Percentiles rank a stretch among this genome's conserved stretches.
Conservation (phyloP, 1,139 yeast species). For the Suhomyces coccinellae region DNA sequence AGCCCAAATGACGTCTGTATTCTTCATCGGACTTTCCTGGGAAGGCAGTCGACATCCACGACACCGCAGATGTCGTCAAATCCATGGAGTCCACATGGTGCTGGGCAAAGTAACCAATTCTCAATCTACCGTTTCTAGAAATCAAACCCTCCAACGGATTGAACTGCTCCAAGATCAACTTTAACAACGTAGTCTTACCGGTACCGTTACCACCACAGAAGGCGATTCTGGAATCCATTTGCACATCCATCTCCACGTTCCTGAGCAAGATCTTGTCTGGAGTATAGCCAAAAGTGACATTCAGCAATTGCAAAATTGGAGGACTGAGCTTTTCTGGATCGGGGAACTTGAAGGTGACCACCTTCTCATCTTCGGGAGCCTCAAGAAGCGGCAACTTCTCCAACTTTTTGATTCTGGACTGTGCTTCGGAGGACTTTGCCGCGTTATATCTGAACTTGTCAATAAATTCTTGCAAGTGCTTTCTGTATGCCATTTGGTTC, state of each 20-base stretch:
- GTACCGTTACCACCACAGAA: slow-evolving; percentile 99
- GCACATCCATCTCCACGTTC: slow-evolving; percentile 86
- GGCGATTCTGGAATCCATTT: slow-evolving; percentile 92
- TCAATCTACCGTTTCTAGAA: slow-evolving; percentile 76
- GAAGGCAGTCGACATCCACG: slow-evolving; percentile 86
- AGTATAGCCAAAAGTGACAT: slow-evolving; percentile 81
- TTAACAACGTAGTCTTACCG: slow-evolving; percentile 94
- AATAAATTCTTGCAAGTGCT: slow-evolving; percentile 89
- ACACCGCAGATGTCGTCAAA: slow-evolving; percentile 79
- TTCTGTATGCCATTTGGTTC: slow-evolving; percentile 92
- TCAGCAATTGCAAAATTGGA: slow-evolving; percentile 86
- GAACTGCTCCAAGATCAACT: slow-evolving; percentile 76
- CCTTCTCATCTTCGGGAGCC: slow-evolving; percentile 91
- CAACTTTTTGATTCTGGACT: slow-evolving; percentile 92
- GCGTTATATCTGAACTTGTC: slow-evolving; percentile 97
- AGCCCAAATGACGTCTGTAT: slow-evolving; percentile 93
- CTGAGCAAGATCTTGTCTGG: slow-evolving; percentile 61
- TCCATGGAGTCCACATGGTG: slow-evolving; percentile 99
- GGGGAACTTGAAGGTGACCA: slow-evolving; percentile 85
- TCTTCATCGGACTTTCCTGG: slow-evolving; percentile 98
- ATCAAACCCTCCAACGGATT: slow-evolving; percentile 75
- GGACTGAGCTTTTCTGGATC: slow-evolving; percentile 93
- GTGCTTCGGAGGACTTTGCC: slow-evolving; percentile 96
- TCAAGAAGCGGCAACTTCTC: slow-evolving; percentile 91
- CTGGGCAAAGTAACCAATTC: slow-evolving; percentile 98